These are phyloP conservation scores for Polymyxa betae DNA, from an alignment of 208 protist genomes.

Conservation along the genomic window DNA sequence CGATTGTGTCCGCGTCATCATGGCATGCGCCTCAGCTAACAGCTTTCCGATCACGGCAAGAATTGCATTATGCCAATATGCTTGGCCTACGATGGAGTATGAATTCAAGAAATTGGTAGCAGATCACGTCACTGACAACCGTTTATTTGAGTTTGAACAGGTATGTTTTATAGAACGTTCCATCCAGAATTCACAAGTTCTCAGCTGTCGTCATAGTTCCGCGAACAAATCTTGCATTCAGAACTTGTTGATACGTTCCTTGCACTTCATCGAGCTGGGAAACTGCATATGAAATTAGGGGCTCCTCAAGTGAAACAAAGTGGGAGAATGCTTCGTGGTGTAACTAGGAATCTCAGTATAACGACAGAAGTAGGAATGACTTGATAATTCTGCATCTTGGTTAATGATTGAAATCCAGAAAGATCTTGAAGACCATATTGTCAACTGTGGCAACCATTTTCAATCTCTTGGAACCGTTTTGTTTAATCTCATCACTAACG, in stretches of 20 bases:
- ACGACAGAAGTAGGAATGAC: neutral
- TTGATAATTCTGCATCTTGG: neutral
- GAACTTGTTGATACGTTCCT: neutral
- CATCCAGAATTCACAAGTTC: neutral
- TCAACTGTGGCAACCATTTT: neutral
- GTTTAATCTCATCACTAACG: neutral
- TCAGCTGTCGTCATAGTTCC: neutral
- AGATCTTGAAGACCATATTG: neutral
- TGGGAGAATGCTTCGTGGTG: neutral
- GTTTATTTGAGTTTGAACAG: neutral
- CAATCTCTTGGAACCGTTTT: neutral
- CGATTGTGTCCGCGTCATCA: neutral
- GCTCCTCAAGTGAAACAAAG: neutral
- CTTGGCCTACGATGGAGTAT: neutral
- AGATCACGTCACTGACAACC: neutral
- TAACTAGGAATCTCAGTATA: neutral
- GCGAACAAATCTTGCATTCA: neutral
- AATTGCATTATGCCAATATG: neutral
- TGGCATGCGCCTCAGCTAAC: neutral
- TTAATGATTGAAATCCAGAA: neutral
- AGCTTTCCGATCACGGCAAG: neutral
- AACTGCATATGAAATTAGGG: neutral
- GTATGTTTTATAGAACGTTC: neutral
- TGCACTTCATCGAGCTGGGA: neutral
- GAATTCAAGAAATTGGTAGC: neutral